Percentiles rank a stretch among this genome's conserved stretches.
Evolutionary conservation across 2,329 filamentous ascomycete species (phyloP).

Genomic region (Coniochaeta prunicola): DNA sequence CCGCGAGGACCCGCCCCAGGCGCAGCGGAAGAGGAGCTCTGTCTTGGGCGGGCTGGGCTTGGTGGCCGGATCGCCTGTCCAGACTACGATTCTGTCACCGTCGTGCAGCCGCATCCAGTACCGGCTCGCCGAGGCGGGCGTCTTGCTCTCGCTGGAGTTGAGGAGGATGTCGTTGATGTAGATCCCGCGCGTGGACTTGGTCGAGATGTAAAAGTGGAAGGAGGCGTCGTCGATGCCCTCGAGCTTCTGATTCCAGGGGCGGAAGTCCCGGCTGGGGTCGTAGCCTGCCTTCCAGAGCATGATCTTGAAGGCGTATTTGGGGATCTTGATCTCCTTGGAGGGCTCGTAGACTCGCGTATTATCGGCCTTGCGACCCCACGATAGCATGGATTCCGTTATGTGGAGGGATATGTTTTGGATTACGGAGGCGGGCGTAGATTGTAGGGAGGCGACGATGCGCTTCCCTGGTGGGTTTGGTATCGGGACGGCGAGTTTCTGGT

Average conservation of each 20-base stretch:
- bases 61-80: conserved; percentile 25
- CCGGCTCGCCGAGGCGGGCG: conserved; percentile 45
- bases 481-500: conserved; percentile 29
- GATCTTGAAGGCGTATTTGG: conserved; percentile 75
- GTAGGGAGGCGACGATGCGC: conserved; percentile 55
- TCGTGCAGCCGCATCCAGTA: conserved; percentile 65
- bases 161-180: conserved; percentile 67
- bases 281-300: conserved; percentile 65
- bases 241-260: conserved; percentile 45
- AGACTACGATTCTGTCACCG: conserved; percentile 71
- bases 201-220: conserved; percentile 70
- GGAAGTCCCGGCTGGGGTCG: conserved; percentile 47
- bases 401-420: conserved; percentile 55
- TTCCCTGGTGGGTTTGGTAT: conserved; percentile 24
- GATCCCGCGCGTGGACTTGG: conserved; percentile 70
- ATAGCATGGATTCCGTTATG: conserved; percentile 59
- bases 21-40: conserved; percentile 43
- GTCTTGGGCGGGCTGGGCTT: conserved; percentile 12
- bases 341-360: conserved; percentile 64
- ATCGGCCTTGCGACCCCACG: conserved; percentile 66
- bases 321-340: conserved; percentile 60
- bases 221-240: conserved; percentile 41
- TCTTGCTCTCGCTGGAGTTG: conserved; percentile 44
- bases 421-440: conserved; percentile 58
- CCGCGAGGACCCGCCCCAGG: conserved; percentile 47